Evolutionary conservation across 2,329 filamentous ascomycete species (phyloP), one percentile per base, ranked within the genome.

Genomic region (Helotiales sp.): DNA sequence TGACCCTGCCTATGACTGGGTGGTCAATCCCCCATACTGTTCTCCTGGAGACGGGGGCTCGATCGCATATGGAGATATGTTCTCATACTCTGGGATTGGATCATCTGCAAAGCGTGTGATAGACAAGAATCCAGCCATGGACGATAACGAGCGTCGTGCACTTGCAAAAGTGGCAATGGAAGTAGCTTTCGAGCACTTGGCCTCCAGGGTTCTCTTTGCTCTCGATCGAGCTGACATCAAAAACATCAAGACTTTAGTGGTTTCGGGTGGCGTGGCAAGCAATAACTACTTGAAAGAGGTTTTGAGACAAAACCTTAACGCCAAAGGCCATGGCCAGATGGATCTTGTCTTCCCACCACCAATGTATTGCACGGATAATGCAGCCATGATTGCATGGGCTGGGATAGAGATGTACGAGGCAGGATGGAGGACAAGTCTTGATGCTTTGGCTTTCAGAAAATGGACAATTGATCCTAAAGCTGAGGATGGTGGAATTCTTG

Each of bases 331-430:
- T 68, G 69, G 70, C 0, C 67, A 79, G 10, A 72, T 97, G 7
- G 19, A 44, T 12, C 27, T 44, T 19, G 74, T 87, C 29, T 89
- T 88, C 55, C 93, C 95, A n/a, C 92, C 92, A 2, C 74, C 83
- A 9, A 78, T 80, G 40, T 79, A 93, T 53, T 98, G 95, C 70
- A 97, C 91, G 0, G 95, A 99, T 69, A 98, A 99, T 73, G 95
- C 95, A 12, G 91, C 92, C 48, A 99, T 99, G 95, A 93, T 98
- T 71, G 93, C 89, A 1, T 98, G 95, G 93, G 81, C 93, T 1
- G 95, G 89, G 0, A 81, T 93, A 64, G 93, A 98, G 75, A 97
- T 99, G 93, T 97, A 83, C 69, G 82, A 89, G 72, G 84, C 83
- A 1, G 93, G 93, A 0, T 93, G 84, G 79, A 74, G 78, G 58